phyloP scores from a whole-genome alignment of 768 basidiomycete genomes.

The Rhizopogon vesiculosus region DNA sequence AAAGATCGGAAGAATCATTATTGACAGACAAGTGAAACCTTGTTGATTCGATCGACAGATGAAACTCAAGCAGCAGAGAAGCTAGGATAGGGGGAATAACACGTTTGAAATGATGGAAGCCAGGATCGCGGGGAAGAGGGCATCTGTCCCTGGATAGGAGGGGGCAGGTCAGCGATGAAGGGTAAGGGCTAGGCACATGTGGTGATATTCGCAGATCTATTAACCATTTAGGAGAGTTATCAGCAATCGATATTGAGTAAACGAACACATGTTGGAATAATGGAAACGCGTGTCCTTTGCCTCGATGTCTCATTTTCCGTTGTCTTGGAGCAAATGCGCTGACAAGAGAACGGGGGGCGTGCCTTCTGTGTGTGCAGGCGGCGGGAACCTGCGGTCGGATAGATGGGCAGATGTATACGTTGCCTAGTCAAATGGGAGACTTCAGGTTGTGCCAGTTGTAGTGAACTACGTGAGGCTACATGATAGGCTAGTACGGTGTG shows the following conservation, averaged over 20 bases:
- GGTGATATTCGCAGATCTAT: not conserved
- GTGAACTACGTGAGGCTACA: too few species aligned
- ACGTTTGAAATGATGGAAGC: too few species aligned
- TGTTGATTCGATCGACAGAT: not conserved
- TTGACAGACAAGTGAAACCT: not conserved
- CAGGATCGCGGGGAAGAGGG: too few species aligned
- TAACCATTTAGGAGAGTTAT: not conserved
- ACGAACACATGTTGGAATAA: not conserved
- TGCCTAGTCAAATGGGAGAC: too few species aligned
- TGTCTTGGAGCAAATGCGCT: not conserved
- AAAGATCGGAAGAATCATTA: not conserved
- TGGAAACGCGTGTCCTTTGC: not conserved
- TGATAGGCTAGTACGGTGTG: too few species aligned
- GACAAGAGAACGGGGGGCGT: not conserved
- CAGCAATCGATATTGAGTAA: not conserved
- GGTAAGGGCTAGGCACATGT: too few species aligned
- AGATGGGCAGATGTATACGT: too few species aligned
- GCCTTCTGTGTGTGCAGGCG: not conserved
- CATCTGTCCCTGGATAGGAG: too few species aligned
- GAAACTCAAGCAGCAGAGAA: not conserved
- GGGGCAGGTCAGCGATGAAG: too few species aligned
- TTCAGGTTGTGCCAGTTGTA: too few species aligned
- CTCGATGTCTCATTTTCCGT: conserved; percentile 1
- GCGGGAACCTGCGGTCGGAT: not conserved
- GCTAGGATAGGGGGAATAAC: too few species aligned